These are phyloP conservation scores for Fusarium newnesense DNA, from an alignment of 2,329 filamentous ascomycete genomes.

Conservation along the genomic window DNA sequence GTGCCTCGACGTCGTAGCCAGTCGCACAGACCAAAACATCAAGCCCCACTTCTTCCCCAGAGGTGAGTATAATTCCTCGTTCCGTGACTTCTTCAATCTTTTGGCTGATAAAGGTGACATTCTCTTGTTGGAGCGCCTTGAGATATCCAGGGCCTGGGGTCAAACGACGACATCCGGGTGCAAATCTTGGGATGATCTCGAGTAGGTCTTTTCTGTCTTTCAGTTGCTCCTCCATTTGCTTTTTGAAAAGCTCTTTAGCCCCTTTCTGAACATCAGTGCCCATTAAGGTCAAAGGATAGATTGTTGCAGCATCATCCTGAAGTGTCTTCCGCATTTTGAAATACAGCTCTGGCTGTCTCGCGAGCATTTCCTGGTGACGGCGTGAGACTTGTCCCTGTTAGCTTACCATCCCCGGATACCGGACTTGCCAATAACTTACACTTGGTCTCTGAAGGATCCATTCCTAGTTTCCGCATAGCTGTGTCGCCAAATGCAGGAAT, in stretches of 20 bases:
- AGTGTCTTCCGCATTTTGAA: neutral
- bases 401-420: rapidly evolving
- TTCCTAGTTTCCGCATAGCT: neutral
- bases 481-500: neutral
- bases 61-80: neutral
- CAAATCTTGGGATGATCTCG: rapidly evolving
- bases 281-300: neutral
- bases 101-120: neutral
- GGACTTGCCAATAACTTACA: neutral
- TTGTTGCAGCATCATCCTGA: neutral
- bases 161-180: neutral
- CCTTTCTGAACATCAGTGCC: rapidly evolving
- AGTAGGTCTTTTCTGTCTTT: neutral
- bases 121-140: neutral
- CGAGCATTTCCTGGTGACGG: neutral
- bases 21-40: neutral
- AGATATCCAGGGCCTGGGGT: neutral
- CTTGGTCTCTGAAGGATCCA: neutral
- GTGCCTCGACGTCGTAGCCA: neutral
- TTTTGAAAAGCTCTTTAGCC: rapidly evolving
- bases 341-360: rapidly evolving
- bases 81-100: neutral
- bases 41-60: neutral
- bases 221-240: neutral
- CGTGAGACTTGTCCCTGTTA: neutral